Evolutionary conservation across 176 grass and related monocot genomes (phyloP).

Genomic region (Zea mays): DNA sequence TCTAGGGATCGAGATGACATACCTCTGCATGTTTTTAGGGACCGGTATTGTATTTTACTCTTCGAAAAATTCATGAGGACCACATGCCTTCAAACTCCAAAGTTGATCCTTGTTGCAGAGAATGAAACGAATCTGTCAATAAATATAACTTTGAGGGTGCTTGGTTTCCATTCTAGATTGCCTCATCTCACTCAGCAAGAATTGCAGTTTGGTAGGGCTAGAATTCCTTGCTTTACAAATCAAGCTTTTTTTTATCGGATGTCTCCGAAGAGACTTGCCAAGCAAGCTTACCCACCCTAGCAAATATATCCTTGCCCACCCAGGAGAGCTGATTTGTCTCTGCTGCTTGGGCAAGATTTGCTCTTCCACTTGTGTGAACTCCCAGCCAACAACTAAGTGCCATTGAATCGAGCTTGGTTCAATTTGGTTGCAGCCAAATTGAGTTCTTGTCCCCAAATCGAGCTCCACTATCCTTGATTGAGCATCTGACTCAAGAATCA

Average conservation of each 20-base stretch:
- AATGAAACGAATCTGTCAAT: background rate
- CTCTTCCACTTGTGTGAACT: background rate
- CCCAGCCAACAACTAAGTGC: background rate
- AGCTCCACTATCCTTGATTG: background rate
- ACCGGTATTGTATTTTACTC: no score
- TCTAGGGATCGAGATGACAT: no score
- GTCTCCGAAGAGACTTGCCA: background rate
- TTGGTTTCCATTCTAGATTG: background rate
- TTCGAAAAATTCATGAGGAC: background rate
- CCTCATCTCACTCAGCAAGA: background rate
- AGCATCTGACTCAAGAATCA: background rate
- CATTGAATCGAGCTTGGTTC: background rate
- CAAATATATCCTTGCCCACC: background rate
- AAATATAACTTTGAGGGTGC: slow-evolving; percentile 2
- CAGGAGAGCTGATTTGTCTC: background rate
- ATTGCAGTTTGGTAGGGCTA: background rate
- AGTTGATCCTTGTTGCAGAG: background rate
- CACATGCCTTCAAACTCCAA: slow-evolving; percentile 2
- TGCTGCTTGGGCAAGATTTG: background rate
- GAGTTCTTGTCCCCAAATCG: background rate
- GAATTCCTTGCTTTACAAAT: background rate
- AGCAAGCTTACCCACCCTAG: background rate
- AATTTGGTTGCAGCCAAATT: background rate
- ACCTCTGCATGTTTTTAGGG: no score
- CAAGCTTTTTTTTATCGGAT: no score